Conservation (phyloP, 768 basidiomycete species). For the Sporobolomyces phaffii region DNA sequence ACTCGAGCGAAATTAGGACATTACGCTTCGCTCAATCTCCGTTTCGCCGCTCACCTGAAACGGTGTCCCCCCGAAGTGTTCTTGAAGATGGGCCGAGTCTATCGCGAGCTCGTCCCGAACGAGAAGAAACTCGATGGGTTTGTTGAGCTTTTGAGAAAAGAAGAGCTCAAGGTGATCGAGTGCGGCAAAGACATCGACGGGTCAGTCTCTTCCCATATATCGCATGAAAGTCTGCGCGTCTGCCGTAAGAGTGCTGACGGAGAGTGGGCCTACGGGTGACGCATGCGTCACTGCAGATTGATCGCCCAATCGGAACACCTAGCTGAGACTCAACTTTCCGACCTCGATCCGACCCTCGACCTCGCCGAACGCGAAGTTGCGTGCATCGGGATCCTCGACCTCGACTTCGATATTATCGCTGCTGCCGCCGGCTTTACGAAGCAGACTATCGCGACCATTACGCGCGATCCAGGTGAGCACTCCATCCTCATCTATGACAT, state of each 20-base stretch:
- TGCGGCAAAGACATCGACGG: conserved; percentile 83
- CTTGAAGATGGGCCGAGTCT: conserved; percentile 74
- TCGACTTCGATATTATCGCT: conserved; percentile 87
- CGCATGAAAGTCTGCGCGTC: no score
- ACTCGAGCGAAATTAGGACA: conserved; percentile 76
- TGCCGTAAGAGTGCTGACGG: no score
- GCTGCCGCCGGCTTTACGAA: conserved; percentile 85
- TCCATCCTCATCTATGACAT: no score
- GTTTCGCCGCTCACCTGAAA: conserved; percentile 76
- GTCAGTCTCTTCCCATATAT: conserved; percentile 49
- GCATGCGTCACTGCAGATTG: no score
- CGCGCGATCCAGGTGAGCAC: conserved; percentile 66
- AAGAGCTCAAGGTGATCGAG: conserved; percentile 89
- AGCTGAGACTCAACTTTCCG: conserved; percentile 74
- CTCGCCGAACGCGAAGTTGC: conserved; percentile 83
- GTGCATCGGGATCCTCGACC: conserved; percentile 71
- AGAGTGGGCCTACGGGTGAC: no score
- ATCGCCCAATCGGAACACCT: conserved; percentile 90
- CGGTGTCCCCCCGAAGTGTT: conserved; percentile 78
- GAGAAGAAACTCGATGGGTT: conserved; percentile 91
- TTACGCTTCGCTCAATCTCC: conserved; percentile 75
- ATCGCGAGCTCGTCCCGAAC: conserved; percentile 74
- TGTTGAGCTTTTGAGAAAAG: conserved; percentile 70
- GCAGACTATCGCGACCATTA: conserved; percentile 67
- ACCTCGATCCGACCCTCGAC: conserved; percentile 63